phyloP scores from a whole-genome alignment of 2,329 filamentous ascomycete genomes.

The Tolypocladium tundrense region DNA sequence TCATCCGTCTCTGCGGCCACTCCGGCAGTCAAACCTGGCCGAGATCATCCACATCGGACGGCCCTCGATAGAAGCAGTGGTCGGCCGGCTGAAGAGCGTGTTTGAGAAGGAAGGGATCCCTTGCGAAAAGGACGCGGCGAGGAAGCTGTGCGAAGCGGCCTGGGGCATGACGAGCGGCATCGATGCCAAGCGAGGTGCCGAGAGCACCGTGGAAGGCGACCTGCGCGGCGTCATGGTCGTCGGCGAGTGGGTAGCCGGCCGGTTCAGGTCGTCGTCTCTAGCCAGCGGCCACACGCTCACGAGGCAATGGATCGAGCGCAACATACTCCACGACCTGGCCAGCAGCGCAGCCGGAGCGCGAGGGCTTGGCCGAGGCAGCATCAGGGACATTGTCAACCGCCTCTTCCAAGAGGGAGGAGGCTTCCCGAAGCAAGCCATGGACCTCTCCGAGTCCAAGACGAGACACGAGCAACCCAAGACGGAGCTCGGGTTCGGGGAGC shows the following conservation, averaged over 20 bases:
- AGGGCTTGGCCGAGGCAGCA: conserved; percentile 60
- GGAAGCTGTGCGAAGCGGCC: conserved; percentile 71
- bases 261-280: conserved; percentile 43
- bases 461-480: conserved; percentile 43
- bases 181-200: conserved; percentile 57
- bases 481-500: conserved; percentile 61
- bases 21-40: conserved; percentile 75
- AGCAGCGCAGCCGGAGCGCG: conserved; percentile 63
- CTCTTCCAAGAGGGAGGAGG: conserved; percentile 72
- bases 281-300: conserved; percentile 44
- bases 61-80: conserved; percentile 76
- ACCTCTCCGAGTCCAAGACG: conserved; percentile 30
- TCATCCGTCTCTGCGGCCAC: conserved; percentile 73
- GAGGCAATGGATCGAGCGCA: conserved; percentile 64
- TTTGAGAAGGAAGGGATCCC: conserved; percentile 84
- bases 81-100: conserved; percentile 67
- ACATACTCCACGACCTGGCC: conserved; percentile 57
- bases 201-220: conserved; percentile 60
- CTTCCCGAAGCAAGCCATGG: conserved; percentile 51
- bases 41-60: conserved; percentile 90
- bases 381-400: conserved; percentile 66
- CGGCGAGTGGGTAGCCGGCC: conserved; percentile 74
- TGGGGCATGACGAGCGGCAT: conserved; percentile 71
- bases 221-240: conserved; percentile 78
- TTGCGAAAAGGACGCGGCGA: conserved; percentile 80